These are phyloP conservation scores for Talaromyces sp. DNA, from an alignment of 2,329 filamentous ascomycete species.

Conservation along the genomic window DNA sequence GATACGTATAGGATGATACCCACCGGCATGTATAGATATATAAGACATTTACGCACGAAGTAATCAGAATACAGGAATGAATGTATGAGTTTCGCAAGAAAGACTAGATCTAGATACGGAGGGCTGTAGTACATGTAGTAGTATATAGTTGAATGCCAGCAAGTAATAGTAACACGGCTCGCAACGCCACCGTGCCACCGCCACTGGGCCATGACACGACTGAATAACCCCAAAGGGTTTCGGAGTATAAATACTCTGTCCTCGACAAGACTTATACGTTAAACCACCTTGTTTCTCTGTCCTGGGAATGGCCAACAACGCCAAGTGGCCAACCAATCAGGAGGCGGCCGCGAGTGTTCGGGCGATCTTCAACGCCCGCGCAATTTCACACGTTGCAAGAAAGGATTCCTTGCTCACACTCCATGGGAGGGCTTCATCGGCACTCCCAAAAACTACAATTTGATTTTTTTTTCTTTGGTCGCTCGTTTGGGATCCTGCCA, in stretches of 20 bases:
- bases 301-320: background rate
- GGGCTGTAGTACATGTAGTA: too few relatives aligned
- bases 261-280: background rate
- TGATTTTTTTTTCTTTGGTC: background rate
- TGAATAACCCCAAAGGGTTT: background rate
- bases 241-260: background rate
- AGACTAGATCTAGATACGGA: background rate
- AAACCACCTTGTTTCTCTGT: too few relatives aligned
- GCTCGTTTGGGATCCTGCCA: background rate
- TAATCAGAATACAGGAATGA: background rate
- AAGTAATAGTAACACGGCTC: background rate
- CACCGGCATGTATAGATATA: background rate
- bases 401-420: background rate
- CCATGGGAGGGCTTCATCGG: background rate
- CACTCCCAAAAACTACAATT: background rate
- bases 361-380: conserved; percentile 1
- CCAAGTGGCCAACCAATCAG: background rate
- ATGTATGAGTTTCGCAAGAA: background rate
- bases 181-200: background rate
- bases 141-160: background rate
- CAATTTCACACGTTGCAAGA: conserved; percentile 1
- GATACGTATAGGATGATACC: conserved; percentile 4
- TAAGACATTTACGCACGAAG: background rate
- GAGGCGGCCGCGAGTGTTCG: background rate
- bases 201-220: background rate